phyloP scores from a whole-genome alignment of 1,284 basidiomycete species.

The Sanghuangporus weigelae region DNA sequence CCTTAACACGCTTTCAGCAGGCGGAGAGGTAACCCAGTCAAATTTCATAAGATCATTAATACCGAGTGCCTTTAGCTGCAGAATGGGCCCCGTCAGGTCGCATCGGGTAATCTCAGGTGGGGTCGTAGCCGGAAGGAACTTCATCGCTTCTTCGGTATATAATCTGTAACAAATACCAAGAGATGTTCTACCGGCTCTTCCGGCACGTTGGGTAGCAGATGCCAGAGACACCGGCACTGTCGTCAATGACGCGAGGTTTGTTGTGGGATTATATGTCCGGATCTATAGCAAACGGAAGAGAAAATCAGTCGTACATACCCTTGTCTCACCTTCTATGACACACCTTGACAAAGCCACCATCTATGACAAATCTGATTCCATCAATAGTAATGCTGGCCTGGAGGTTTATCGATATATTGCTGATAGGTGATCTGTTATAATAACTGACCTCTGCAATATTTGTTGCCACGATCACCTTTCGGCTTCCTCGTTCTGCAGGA shows the following conservation, averaged over 20 bases:
- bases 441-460: conserved; percentile 87
- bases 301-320: conserved; percentile 16
- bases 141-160: conserved; percentile 65
- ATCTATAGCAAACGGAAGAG: conserved; percentile 43
- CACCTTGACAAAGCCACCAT: conserved; percentile 94
- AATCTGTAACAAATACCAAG: conserved; percentile 92
- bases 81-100: conserved; percentile 82
- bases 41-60: conserved; percentile 96
- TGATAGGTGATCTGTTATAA: background rate
- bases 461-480: conserved; percentile 91
- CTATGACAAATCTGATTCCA: conserved; percentile 92
- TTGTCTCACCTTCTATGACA: conserved; percentile 18
- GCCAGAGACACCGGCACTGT: conserved; percentile 79
- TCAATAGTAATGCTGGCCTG: conserved; percentile 95
- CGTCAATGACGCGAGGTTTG: conserved; percentile 75
- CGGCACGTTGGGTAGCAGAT: conserved; percentile 84
- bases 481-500: conserved; percentile 61
- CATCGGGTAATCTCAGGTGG: conserved; percentile 87
- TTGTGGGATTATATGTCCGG: conserved; percentile 78
- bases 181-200: conserved; percentile 87
- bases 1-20: conserved; percentile 78
- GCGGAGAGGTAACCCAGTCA: conserved; percentile 88
- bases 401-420: background rate
- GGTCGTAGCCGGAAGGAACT: conserved; percentile 59
- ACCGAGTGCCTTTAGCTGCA: conserved; percentile 92